Base-by-base conservation (phyloP, 225 moss, liverwort and hornwort genomes). In the Bryum argenteum region DNA sequence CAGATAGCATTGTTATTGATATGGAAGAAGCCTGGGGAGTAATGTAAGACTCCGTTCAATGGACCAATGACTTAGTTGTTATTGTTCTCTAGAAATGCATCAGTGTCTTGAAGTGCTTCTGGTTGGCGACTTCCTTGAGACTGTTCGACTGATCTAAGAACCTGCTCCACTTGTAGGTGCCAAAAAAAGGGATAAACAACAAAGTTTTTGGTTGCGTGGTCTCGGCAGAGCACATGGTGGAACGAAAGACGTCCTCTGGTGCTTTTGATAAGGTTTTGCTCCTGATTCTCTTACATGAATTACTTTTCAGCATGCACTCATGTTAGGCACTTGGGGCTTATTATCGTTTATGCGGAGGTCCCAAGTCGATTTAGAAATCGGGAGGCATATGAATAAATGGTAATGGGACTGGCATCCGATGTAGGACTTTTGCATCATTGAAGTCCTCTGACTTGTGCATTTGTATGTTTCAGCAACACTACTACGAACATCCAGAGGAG, bases 401-500 rank as follows among this genome's bases (percentile, higher is more conserved):
- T 40, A 40, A 39, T 12, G 51, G n/a, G 50, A 52, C 19, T 66
- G 61, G 51, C 20, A 38, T 66, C 23, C 9, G 71, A 26, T 48
- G 48, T 7, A 5, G 48, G 48, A 16, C 20, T 70, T 39, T 77
- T 22, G 22, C 45, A 19, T 54, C 6, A 52, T 15, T 18, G 50
- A 37, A 11, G 72, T 72, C 62, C 33, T 58, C 65, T 73, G 47
- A 69, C 70, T 66, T 69, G 57, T 70, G 47, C 42, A 63, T 52
- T 57, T 47, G 48, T 28, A 61, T 69, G 18, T 78, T 74, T 70
- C 83, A 96, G 96, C 70, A 42, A 51, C 88, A 90, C 59, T 93
- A 96, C 71, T 96, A 96, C 65, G 83, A 91, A 45, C 91, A 91
- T 87, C 96, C 93, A 17, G 93, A 90, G 71, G 79, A 90, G 19